Base-by-base conservation (phyloP, 2,329 filamentous ascomycete genomes). In the Elsinoe australis region DNA sequence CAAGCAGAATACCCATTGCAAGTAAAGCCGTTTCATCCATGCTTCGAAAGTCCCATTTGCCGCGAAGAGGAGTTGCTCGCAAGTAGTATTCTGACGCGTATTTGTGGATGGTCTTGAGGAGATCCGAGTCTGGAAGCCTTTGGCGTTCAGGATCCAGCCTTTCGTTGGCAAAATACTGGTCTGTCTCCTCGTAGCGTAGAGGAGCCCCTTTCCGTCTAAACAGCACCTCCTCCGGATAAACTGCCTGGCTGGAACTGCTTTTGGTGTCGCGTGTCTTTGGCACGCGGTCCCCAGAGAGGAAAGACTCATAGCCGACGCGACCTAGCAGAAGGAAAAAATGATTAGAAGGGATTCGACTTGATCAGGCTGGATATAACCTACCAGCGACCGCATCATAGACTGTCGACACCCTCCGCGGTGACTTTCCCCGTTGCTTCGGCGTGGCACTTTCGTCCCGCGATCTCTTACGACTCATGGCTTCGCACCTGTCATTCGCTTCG, bases 11-110 rank as follows among this genome's bases (percentile, higher is more conserved):
- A 1, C 85, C 84, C 58, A 90, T 71, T 1, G 85, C 83, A 47
- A 90, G 67, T 50, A 90, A 70, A 3, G 85, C 85, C 10, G 83
- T 87, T 67, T 87, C 85, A 59, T 90, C 83, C 76, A 90, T 78
- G 62, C 79, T 85, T 54, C 73, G 67, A 55, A 71, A 74, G 46
- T 72, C 67, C 19, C 56, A 54, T 14, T 56, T 61, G n/a, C 52
- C 51, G 8, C 54, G 49, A 6, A 50, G 50, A 12, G 49, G 31
- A 3, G 35, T 42, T 9, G 51, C 51, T 15, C 65, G 66, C 31
- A 70, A 69, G 64, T 87, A 88, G 61, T 80, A 85, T 49, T 76
- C 74, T 47, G 82, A 80, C 1, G 79, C 62, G 58, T 89, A 88
- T 21, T 67, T 67, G 64, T 89, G 84, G 3, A 87, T 61, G 0